Conservation (phyloP, 257 asterid genomes). For the Jaltomata sinuosa region DNA sequence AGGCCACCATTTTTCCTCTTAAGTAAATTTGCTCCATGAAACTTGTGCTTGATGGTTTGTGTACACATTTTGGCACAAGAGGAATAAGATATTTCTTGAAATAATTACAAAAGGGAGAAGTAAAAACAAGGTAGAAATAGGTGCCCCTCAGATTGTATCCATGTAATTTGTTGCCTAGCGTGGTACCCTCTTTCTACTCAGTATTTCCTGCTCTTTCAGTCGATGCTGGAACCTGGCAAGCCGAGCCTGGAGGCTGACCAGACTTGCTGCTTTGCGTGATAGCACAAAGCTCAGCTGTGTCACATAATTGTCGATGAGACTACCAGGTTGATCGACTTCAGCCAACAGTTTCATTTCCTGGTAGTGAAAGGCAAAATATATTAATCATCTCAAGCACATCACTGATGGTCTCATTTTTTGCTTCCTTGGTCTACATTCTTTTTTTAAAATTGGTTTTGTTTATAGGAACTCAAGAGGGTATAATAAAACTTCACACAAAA, state of each 20-base stretch:
- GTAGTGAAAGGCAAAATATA: slow-evolving; percentile 5
- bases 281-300: slow-evolving; percentile 80
- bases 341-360: slow-evolving; percentile 98
- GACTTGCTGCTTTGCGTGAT: slow-evolving; percentile 89
- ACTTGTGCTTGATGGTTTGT: background rate
- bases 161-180: slow-evolving; percentile 22
- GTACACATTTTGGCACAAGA: background rate
- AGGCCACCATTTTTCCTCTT: background rate
- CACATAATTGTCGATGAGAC: slow-evolving; percentile 81
- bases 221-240: slow-evolving; percentile 96
- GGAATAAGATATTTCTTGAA: background rate
- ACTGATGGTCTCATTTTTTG: background rate
- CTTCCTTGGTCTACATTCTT: background rate
- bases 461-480: background rate
- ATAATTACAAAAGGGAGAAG: background rate
- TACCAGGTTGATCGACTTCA: slow-evolving; percentile 93
- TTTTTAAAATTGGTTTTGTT: background rate
- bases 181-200: slow-evolving; percentile 75
- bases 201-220: slow-evolving; percentile 86
- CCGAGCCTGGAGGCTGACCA: slow-evolving; percentile 96
- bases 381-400: slow-evolving; percentile 1
- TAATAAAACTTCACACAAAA: background rate
- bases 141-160: background rate
- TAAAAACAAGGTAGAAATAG: background rate
- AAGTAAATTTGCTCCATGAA: background rate